These are phyloP conservation scores for Myriosclerotinia duriaeana DNA, from an alignment of 2,329 filamentous ascomycete genomes.

Conservation along the genomic window DNA sequence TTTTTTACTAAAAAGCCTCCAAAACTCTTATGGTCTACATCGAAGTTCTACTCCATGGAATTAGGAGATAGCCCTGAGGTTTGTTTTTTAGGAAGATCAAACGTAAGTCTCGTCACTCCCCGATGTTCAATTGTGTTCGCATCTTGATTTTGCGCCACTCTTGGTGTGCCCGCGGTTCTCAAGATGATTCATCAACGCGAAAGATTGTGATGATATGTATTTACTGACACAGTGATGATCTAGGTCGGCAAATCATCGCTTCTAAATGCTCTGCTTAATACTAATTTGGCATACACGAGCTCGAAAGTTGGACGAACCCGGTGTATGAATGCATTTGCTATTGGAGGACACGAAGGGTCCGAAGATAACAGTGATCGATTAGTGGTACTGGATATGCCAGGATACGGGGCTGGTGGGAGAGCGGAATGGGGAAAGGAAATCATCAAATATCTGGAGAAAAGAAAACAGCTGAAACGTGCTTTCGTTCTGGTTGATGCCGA, in stretches of 20 bases:
- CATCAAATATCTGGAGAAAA: slow-evolving; percentile 62
- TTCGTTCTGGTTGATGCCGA: slow-evolving; percentile 65
- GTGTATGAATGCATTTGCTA: slow-evolving; percentile 65
- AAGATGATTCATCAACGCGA: neutral
- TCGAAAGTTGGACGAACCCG: slow-evolving; percentile 61
- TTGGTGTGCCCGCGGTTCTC: neutral
- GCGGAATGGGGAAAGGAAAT: slow-evolving; percentile 65
- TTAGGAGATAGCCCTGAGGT: slow-evolving; percentile 45
- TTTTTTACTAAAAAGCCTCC: slow-evolving; percentile 51
- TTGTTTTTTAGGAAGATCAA: slow-evolving; percentile 65
- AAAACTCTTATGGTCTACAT: slow-evolving; percentile 58
- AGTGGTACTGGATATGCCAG: slow-evolving; percentile 68
- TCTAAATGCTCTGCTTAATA: slow-evolving; percentile 61
- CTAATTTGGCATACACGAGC: slow-evolving; percentile 54
- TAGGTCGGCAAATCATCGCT: slow-evolving; percentile 62
- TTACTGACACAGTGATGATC: neutral
- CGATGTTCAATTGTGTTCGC: neutral
- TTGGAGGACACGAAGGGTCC: slow-evolving; percentile 45
- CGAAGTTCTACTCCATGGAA: slow-evolving; percentile 60
- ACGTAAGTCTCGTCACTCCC: slow-evolving; percentile 44
- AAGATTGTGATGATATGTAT: neutral
- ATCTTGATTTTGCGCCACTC: neutral
- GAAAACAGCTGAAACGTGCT: slow-evolving; percentile 58
- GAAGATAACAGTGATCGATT: slow-evolving; percentile 42
- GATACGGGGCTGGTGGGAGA: slow-evolving; percentile 63